Evolutionary conservation across 163 green algal species (phyloP).

Genomic region (Scenedesmus sp.): DNA sequence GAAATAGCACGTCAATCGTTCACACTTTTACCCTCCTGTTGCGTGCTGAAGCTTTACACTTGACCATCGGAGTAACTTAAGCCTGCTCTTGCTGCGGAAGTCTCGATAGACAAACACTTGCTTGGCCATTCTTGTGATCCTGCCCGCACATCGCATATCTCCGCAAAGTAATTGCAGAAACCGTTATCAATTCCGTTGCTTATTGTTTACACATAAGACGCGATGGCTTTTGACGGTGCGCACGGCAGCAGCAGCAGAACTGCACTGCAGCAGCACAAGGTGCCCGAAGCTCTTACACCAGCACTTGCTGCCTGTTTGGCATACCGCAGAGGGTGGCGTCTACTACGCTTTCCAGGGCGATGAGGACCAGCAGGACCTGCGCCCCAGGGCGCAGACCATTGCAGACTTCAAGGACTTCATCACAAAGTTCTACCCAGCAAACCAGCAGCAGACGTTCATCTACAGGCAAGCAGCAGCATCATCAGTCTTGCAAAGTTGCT

Average conservation of each 20-base stretch:
- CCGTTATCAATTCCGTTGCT: not conserved
- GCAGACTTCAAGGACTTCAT: conserved; percentile 68
- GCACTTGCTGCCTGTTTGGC: not conserved
- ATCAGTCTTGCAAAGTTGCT: no score
- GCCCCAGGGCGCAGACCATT: conserved; percentile 46
- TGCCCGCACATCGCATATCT: not conserved
- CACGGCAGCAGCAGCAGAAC: not conserved
- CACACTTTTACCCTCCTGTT: not conserved
- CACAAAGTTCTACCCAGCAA: conserved; percentile 48
- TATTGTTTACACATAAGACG: not conserved
- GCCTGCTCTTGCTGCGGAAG: not conserved
- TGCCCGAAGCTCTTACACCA: not conserved
- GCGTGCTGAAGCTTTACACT: not conserved
- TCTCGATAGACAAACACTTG: not conserved
- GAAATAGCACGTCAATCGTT: not conserved
- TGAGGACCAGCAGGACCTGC: conserved; percentile 45
- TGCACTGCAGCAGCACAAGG: not conserved
- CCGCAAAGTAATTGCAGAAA: not conserved
- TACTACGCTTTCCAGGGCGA: conserved; percentile 54
- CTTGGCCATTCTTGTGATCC: not conserved
- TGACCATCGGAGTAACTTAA: not conserved
- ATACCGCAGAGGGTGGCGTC: conserved; percentile 58
- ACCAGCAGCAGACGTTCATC: conserved; percentile 56
- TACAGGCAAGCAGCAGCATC: conserved; percentile 50
- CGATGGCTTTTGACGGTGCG: conserved; percentile 5